Evolutionary conservation across 2,329 filamentous ascomycete species (phyloP), one percentile per base, ranked within the genome.

Genomic region (Cyanodermella asteris): DNA sequence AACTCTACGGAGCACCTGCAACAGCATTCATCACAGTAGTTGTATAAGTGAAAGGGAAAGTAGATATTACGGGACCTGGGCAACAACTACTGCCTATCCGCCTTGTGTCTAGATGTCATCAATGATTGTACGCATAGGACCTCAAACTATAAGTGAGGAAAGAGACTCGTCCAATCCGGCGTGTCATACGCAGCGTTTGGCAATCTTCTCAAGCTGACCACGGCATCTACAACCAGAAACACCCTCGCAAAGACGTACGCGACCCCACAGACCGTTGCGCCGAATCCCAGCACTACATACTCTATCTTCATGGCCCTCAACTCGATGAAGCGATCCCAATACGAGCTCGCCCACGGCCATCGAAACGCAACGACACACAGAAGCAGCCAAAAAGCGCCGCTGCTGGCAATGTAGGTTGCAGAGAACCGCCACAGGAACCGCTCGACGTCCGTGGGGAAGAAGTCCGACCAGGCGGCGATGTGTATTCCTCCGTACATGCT

Each of bases 71-170:
- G n/a, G n/a, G n/a, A n/a, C n/a, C n/a, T n/a, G n/a, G n/a, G n/a
- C n/a, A n/a, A n/a, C n/a, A n/a, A n/a, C n/a, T n/a, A n/a, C n/a
- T n/a, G n/a, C n/a, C n/a, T n/a, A n/a, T n/a, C n/a, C n/a, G n/a
- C n/a, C n/a, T n/a, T n/a, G n/a, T n/a, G n/a, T n/a, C n/a, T n/a
- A n/a, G n/a, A n/a, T n/a, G n/a, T n/a, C n/a, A n/a, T n/a, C n/a
- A n/a, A n/a, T n/a, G n/a, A n/a, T n/a, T n/a, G n/a, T n/a, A n/a
- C n/a, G n/a, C n/a, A n/a, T n/a, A n/a, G n/a, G n/a, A n/a, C n/a
- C n/a, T n/a, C n/a, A n/a, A n/a, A n/a, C n/a, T n/a, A 24, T 6
- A 32, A 28, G 18, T 30, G 28, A 16, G 28, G 28, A 13, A 32
- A 27, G 16, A 29, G 30, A 13, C 14, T 19, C 10, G 23, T 12